Percentiles rank a stretch among this genome's conserved stretches.
These are phyloP conservation scores for Sisymbrium altissimum DNA, from an alignment of 345 rosid species.

Conservation along the genomic window DNA sequence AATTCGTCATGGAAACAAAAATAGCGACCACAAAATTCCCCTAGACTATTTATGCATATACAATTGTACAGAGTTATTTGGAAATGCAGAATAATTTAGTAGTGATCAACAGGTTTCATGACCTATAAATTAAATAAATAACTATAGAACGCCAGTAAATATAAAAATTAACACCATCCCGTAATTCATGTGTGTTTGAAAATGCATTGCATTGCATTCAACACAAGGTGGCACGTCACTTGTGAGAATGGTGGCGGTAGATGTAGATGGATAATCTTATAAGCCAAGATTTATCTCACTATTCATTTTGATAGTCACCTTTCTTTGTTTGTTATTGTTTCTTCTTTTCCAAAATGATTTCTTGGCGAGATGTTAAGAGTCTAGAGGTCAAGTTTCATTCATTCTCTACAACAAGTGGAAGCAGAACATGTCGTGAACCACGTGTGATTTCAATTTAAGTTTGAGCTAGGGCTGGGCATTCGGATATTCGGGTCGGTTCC, in stretches of 20 bases:
- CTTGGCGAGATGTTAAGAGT: slow-evolving; percentile 4
- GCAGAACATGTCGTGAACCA: not conserved
- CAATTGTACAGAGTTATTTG: not conserved
- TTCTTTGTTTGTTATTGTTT: not conserved
- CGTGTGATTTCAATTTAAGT: not conserved
- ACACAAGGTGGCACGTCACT: slow-evolving; percentile 32
- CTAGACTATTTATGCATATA: not conserved
- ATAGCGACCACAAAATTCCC: not conserved
- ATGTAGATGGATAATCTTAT: slow-evolving; percentile 25
- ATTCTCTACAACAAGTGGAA: slow-evolving; percentile 18
- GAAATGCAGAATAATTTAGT: not conserved
- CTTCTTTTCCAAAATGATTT: not conserved
- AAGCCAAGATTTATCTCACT: slow-evolving; percentile 27
- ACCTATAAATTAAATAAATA: not conserved
- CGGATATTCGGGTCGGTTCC: too few relatives aligned
- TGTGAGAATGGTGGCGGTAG: slow-evolving; percentile 36
- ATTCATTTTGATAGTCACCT: not conserved
- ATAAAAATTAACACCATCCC: not conserved
- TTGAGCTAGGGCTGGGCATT: too few relatives aligned
- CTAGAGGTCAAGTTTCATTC: slow-evolving; percentile 1
- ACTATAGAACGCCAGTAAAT: not conserved
- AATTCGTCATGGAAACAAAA: not conserved
- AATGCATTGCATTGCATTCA: slow-evolving; percentile 12
- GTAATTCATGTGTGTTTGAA: not conserved
- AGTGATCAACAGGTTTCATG: not conserved